Percentiles rank a stretch among this genome's conserved stretches.
phyloP scores from a whole-genome alignment of 2,329 filamentous ascomycete genomes.

The Monosporascus sp. region DNA sequence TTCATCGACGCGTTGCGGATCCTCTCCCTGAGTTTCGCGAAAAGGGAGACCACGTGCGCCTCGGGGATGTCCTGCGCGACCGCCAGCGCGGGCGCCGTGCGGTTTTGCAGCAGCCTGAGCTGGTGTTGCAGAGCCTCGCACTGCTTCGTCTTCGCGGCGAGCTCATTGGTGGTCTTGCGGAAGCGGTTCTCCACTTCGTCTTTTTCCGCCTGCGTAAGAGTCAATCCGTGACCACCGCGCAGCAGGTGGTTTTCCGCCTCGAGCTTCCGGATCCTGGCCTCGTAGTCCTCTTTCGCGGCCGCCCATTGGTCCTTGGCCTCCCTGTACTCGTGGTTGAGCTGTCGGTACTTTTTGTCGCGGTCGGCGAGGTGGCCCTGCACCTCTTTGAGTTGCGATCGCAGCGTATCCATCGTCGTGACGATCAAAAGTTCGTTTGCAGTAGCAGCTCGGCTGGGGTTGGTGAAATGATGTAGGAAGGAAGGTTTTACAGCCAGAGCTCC shows the following conservation, averaged over 20 bases:
- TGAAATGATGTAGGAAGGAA: neutral
- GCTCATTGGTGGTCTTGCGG: conserved; percentile 5
- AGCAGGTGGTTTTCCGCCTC: conserved; percentile 12
- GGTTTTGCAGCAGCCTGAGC: neutral
- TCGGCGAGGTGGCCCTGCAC: conserved; percentile 20
- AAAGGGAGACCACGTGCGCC: conserved; percentile 11
- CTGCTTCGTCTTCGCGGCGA: conserved; percentile 13
- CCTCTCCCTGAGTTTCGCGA: conserved; percentile 15
- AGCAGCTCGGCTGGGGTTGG: neutral
- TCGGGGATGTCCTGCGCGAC: conserved; percentile 10
- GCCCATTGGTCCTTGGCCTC: conserved; percentile 10
- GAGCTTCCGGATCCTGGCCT: conserved; percentile 10
- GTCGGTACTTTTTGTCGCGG: conserved; percentile 17
- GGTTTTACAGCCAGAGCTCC: neutral
- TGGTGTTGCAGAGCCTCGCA: conserved; percentile 12
- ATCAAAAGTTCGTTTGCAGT: too few species aligned
- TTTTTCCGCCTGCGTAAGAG: conserved; percentile 13
- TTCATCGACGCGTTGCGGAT: conserved; percentile 16
- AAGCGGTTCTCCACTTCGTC: conserved; percentile 13
- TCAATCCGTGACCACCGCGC: conserved; percentile 8
- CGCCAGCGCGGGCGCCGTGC: conserved; percentile 1
- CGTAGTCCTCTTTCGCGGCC: conserved; percentile 10
- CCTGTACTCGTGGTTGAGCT: conserved; percentile 12
- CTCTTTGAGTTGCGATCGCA: conserved; percentile 21
- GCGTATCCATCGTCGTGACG: conserved; percentile 15